Conservation (phyloP, 1,284 basidiomycete genomes). For the Wolfiporia cocos region DNA sequence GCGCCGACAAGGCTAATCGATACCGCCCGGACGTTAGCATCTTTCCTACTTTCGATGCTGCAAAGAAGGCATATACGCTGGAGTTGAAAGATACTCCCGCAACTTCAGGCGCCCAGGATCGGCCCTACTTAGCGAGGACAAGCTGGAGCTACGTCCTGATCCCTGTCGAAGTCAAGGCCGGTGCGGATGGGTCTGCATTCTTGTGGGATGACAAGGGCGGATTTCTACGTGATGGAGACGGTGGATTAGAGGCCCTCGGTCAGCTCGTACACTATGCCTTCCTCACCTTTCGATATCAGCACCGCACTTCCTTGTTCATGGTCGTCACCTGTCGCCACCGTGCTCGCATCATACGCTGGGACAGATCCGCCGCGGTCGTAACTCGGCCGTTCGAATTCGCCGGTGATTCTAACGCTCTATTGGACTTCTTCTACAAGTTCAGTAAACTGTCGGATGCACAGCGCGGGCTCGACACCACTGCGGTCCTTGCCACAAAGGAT, state of each 20-base stretch:
- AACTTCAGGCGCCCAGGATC: not conserved
- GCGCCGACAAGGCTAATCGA: not conserved
- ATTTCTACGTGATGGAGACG: not conserved
- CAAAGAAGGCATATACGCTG: not conserved
- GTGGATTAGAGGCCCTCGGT: not conserved
- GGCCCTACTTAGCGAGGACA: not conserved
- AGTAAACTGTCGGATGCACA: conserved; percentile 6
- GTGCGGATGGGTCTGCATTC: not conserved
- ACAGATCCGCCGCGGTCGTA: conserved; percentile 13
- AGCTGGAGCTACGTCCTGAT: not conserved
- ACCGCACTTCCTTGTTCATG: conserved; percentile 13
- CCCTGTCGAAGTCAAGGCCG: not conserved
- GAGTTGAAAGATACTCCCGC: not conserved
- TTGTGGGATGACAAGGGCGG: too few relatives aligned
- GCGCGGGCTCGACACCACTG: conserved; percentile 18
- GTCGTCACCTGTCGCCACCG: conserved; percentile 8
- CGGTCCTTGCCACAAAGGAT: conserved; percentile 2
- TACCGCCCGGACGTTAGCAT: not conserved
- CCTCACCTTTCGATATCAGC: conserved; percentile 13
- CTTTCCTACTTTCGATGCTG: not conserved
- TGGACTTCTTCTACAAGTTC: conserved; percentile 19
- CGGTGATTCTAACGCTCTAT: not conserved
- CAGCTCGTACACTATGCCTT: not conserved
- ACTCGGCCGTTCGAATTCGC: conserved; percentile 11
- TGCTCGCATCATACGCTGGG: conserved; percentile 16